phyloP scores from a whole-genome alignment of 1,284 basidiomycete species.

The Ustilago hordei region DNA sequence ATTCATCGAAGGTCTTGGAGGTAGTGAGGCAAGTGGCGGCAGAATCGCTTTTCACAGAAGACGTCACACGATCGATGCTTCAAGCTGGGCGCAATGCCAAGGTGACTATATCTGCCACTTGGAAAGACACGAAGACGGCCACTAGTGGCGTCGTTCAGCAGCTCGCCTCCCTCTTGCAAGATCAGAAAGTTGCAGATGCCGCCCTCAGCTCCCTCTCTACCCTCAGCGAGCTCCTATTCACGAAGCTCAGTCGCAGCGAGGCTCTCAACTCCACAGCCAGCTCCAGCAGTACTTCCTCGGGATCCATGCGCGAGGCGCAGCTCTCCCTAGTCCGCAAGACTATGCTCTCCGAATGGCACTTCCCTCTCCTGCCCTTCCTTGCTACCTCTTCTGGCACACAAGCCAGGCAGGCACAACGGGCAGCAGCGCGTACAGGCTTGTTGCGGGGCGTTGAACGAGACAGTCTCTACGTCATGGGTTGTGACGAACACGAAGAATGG shows the following conservation, averaged over 20 bases:
- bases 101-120: slow-evolving; percentile 10
- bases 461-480: slow-evolving; percentile 29
- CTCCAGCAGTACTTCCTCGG: slow-evolving; percentile 19
- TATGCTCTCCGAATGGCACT: slow-evolving; percentile 43
- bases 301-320: slow-evolving; percentile 35
- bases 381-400: not conserved
- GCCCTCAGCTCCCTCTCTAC: slow-evolving; percentile 18
- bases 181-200: slow-evolving; percentile 4
- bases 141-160: slow-evolving; percentile 15
- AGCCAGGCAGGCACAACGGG: slow-evolving; percentile 3
- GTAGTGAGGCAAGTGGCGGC: slow-evolving; percentile 34
- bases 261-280: slow-evolving; percentile 34
- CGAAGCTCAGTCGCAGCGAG: slow-evolving; percentile 31
- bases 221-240: slow-evolving; percentile 22
- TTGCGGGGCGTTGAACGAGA: slow-evolving; percentile 37
- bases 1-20: slow-evolving; percentile 2
- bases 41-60: slow-evolving; percentile 47
- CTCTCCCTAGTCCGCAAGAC: slow-evolving; percentile 38
- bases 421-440: slow-evolving; percentile 31
- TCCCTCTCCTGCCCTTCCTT: slow-evolving; percentile 34
- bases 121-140: slow-evolving; percentile 17
- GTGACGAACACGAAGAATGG: slow-evolving; percentile 47
- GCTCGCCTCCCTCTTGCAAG: slow-evolving; percentile 16
- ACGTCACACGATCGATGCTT: slow-evolving; percentile 33
- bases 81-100: slow-evolving; percentile 29